Evolutionary conservation across 75 land plant species (phyloP).

Genomic region (Adiantum capillusveneris): DNA sequence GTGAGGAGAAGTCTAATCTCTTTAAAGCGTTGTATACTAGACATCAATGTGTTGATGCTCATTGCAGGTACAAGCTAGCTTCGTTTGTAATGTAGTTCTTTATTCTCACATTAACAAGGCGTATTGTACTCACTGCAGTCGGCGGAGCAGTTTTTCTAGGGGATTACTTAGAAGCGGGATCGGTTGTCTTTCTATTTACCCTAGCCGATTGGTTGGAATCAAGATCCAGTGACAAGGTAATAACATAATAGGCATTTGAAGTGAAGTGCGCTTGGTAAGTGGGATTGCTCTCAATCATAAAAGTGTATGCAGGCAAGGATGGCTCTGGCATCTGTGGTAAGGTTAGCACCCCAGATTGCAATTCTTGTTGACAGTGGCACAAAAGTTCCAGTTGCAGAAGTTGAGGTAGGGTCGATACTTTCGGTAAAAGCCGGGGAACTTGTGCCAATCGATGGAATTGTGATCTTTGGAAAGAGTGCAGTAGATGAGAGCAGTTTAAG

Average conservation of each 20-base stretch:
- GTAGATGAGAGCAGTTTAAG: conserved; percentile 82
- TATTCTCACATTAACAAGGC: too few relatives aligned
- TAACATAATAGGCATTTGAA: too few relatives aligned
- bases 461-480: conserved; percentile 65
- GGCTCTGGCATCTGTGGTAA: conserved; percentile 63
- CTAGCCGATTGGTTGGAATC: conserved; percentile 89
- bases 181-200: conserved; percentile 75
- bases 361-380: conserved; percentile 57
- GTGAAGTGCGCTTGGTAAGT: too few relatives aligned
- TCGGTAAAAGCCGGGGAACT: conserved; percentile 86
- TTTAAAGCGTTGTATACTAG: conserved; percentile 36
- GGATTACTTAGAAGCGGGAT: conserved; percentile 77
- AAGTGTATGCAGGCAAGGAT: conserved; percentile 51
- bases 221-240: conserved; percentile 78
- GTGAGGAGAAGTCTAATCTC: conserved; percentile 38
- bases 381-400: conserved; percentile 55
- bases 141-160: conserved; percentile 59
- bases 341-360: conserved; percentile 70
- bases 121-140: too few relatives aligned
- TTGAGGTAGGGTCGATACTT: conserved; percentile 46
- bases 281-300: too few relatives aligned
- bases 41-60: conserved; percentile 74
- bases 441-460: conserved; percentile 80
- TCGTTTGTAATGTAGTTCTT: too few relatives aligned
- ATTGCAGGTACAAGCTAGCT: conserved; percentile 43